These are phyloP conservation scores for Diaporthe longicolla DNA, from an alignment of 2,329 filamentous ascomycete genomes.

Conservation along the genomic window DNA sequence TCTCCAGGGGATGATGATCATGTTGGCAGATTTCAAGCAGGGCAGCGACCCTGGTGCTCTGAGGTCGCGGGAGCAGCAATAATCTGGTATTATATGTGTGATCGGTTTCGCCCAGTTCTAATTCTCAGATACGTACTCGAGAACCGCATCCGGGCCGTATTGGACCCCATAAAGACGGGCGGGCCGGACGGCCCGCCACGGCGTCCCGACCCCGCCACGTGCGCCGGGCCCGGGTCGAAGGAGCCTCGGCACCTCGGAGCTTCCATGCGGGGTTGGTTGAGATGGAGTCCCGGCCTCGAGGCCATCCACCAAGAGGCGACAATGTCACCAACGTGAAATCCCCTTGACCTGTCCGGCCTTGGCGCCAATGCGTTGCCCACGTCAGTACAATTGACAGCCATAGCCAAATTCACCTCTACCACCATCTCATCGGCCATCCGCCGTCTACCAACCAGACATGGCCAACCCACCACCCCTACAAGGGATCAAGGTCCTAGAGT, in stretches of 20 bases:
- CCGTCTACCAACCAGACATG: slow-evolving; percentile 49
- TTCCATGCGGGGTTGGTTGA: slow-evolving; percentile 24
- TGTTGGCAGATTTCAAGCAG: too few relatives aligned
- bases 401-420: neutral
- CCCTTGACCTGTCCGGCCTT: neutral
- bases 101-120: too few relatives aligned
- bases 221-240: neutral
- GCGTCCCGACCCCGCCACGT: neutral
- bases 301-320: neutral
- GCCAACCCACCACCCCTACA: slow-evolving; percentile 58
- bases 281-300: neutral
- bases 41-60: too few relatives aligned
- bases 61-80: too few relatives aligned
- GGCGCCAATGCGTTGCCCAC: neutral
- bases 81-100: too few relatives aligned
- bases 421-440: neutral
- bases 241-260: slow-evolving; percentile 27
- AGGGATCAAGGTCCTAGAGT: slow-evolving; percentile 71
- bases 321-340: slow-evolving; percentile 7
- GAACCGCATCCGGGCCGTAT: neutral
- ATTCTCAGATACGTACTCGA: neutral
- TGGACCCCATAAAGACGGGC: neutral
- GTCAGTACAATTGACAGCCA: neutral
- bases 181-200: slow-evolving; percentile 16
- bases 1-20: too few relatives aligned